A percentile compares a stretch with the other conserved stretches of the same genome.
These are phyloP conservation scores for Trametes sp. DNA, from an alignment of 1,284 basidiomycete species.

Conservation along the genomic window DNA sequence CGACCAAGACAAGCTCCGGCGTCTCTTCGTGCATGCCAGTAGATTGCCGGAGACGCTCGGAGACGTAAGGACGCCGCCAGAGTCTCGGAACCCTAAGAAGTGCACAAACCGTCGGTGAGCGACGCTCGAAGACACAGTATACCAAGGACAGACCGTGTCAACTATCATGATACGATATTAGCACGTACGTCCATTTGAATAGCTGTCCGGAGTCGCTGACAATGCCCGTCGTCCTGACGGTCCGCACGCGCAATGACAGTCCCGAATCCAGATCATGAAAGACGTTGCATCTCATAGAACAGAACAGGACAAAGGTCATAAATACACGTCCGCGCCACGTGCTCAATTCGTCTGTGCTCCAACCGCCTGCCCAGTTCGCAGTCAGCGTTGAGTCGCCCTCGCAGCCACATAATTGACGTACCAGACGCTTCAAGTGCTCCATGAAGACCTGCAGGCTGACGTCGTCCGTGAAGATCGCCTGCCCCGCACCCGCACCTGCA, in stretches of 20 bases:
- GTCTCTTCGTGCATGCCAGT: neutral
- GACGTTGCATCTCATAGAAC: slow-evolving; percentile 5
- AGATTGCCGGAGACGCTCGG: neutral
- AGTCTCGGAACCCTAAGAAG: too few relatives aligned
- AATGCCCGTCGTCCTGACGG: neutral
- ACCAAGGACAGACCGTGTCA: too few relatives aligned
- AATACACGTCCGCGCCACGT: slow-evolving; percentile 18
- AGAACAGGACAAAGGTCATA: slow-evolving; percentile 15
- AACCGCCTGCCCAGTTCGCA: slow-evolving; percentile 57
- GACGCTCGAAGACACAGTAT: too few relatives aligned
- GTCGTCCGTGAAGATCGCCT: slow-evolving; percentile 99
- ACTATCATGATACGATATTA: too few relatives aligned
- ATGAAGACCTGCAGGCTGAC: slow-evolving; percentile 97
- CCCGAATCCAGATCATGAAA: neutral
- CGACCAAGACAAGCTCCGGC: neutral
- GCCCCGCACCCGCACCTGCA: slow-evolving; percentile 71
- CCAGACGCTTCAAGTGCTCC: slow-evolving; percentile 92
- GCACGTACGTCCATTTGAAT: neutral
- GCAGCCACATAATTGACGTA: slow-evolving; percentile 45
- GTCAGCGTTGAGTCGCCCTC: slow-evolving; percentile 13
- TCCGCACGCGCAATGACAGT: too few relatives aligned
- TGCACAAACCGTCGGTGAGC: neutral
- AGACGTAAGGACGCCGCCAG: too few relatives aligned
- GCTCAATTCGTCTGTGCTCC: slow-evolving; percentile 72
- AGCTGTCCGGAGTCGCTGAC: neutral